Evolutionary conservation across 2,329 filamentous ascomycete species (phyloP), one percentile per base, ranked within the genome.

Genomic region (Fusarium sp.): DNA sequence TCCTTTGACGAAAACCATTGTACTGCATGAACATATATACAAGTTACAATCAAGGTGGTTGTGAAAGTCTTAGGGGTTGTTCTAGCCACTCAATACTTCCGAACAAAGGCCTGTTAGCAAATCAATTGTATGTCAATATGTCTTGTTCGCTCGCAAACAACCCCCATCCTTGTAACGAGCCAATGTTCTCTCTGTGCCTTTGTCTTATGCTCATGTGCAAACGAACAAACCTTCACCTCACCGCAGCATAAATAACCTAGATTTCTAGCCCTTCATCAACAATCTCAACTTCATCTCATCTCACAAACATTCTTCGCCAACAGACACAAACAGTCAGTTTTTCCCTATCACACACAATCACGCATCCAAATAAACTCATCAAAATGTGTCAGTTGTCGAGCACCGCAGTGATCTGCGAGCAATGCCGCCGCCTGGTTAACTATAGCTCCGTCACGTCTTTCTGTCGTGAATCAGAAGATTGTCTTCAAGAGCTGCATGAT

Each of bases 361-460:
- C 2, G 6, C 15, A 12, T 31, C 1, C n/a, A 37, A 46, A 49
- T 16, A 36, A 59, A 31, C 20, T 13, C 38, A 8, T 28, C 34
- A 67, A 51, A 28, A 66, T 67, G 63, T 66, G 63, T 28, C 44
- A 46, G 23, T 20, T 62, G 8, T 45, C 23, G 15, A 63, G 33
- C 31, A 53, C 26, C 36, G 50, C 56, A 9, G 34, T 34, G 20
- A 50, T 67, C 16, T 66, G 63, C 40, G 34, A 51, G 12, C 26
- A n/a, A 2, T 66, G 63, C 11, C 50, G 36, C 31, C 40, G 13
- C 10, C 40, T 66, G 8, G 12, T 47, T 13, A 6, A 9, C 18
- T 66, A 67, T 45, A 30, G 8, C n/a, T 57, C 62, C 7, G 4
- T 20, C 20, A 42, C 10, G 4, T 30, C 13, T 4, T 37, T 52